Evolutionary conservation across 2,329 filamentous ascomycete genomes (phyloP).

Genomic region (Cercospora sp.): DNA sequence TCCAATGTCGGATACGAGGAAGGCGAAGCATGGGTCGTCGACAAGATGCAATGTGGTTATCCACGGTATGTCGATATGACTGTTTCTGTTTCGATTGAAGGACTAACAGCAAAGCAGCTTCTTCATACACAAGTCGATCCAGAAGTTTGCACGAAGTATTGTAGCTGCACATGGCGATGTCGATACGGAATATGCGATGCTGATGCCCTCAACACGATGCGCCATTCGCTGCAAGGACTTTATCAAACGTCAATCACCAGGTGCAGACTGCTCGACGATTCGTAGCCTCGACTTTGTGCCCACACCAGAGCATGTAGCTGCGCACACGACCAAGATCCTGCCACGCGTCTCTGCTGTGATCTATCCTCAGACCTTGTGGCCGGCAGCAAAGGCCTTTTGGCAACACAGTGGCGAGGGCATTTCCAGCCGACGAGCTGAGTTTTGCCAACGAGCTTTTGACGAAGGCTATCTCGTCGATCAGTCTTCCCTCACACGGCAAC

Average conservation of each 20-base stretch:
- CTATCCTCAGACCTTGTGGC: conserved; percentile 65
- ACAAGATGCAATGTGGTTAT: conserved; percentile 85
- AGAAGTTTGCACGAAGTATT: conserved; percentile 69
- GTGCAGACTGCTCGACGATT: conserved; percentile 52
- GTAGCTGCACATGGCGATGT: conserved; percentile 61
- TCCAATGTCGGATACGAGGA: conserved; percentile 93
- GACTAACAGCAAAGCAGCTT: conserved; percentile 60
- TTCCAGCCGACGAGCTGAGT: conserved; percentile 87
- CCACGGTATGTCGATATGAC: conserved; percentile 60
- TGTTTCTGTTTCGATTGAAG: not conserved
- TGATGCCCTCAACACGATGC: conserved; percentile 72
- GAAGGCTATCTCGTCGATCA: conserved; percentile 65
- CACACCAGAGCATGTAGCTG: conserved; percentile 51
- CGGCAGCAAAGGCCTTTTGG: conserved; percentile 90
- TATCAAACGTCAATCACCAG: conserved; percentile 60
- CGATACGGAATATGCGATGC: conserved; percentile 66
- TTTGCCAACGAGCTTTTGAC: conserved; percentile 73
- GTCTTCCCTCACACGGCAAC: conserved; percentile 38
- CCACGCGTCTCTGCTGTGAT: conserved; percentile 60
- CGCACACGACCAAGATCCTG: conserved; percentile 45
- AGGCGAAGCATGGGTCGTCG: conserved; percentile 81
- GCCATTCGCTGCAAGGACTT: conserved; percentile 77
- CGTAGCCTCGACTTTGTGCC: conserved; percentile 64
- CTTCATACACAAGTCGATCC: conserved; percentile 84
- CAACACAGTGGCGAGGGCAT: conserved; percentile 93